Evolutionary conservation across 2,329 filamentous ascomycete genomes (phyloP).

Genomic region (Cladosporium sp.): DNA sequence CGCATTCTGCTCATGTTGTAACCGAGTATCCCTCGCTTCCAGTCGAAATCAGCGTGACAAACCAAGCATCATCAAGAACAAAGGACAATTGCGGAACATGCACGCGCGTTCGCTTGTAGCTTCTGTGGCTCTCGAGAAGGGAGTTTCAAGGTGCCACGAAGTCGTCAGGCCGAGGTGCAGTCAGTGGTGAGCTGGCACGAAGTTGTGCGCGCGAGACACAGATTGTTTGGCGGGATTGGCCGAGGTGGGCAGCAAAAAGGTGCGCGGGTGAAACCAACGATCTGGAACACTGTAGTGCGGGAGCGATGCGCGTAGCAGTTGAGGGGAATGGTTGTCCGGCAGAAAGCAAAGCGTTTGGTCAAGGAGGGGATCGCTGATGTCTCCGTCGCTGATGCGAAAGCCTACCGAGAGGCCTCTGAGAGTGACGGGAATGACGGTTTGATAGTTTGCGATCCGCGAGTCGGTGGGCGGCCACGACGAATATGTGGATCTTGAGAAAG

Average conservation of each 20-base stretch:
- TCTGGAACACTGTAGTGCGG: constrained; percentile 15
- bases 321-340: constrained; percentile 8
- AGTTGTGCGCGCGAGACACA: constrained; percentile 16
- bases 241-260: constrained; percentile 11
- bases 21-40: constrained; percentile 13
- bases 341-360: neutral
- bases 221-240: constrained; percentile 16
- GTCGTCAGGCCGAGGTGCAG: constrained; percentile 22
- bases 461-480: constrained; percentile 17
- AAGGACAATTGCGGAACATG: constrained; percentile 25
- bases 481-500: neutral
- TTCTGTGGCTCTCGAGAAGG: constrained; percentile 24
- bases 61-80: constrained; percentile 18
- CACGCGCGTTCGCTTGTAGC: constrained; percentile 26
- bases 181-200: constrained; percentile 19
- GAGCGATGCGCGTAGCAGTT: constrained; percentile 15
- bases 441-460: constrained; percentile 6
- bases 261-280: constrained; percentile 16
- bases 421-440: constrained; percentile 17
- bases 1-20: constrained; percentile 34
- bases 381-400: neutral
- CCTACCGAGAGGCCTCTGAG: neutral
- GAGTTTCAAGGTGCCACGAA: constrained; percentile 28
- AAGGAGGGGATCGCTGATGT: constrained; percentile 1
- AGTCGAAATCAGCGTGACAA: constrained; percentile 18